phyloP scores from a whole-genome alignment of 441 rosid species.

The Hypseocharis bilobata region DNA sequence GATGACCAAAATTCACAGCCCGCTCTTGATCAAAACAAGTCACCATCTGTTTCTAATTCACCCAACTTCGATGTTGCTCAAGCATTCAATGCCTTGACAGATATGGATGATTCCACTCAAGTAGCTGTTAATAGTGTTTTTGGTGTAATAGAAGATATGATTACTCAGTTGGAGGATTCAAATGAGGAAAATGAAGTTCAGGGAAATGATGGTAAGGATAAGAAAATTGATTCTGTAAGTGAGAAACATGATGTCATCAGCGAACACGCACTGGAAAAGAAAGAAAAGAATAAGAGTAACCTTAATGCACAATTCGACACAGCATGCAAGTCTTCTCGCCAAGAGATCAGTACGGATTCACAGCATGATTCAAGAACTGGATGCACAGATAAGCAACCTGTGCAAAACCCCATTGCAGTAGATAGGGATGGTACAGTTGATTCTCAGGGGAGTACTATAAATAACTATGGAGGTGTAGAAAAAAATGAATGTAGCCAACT shows the following conservation, averaged over 20 bases:
- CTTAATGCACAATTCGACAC: constrained; percentile 19
- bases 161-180: constrained; percentile 60
- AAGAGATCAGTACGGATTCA: constrained; percentile 15
- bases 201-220: constrained; percentile 25
- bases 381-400: constrained; percentile 24
- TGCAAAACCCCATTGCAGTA: constrained; percentile 15
- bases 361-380: constrained; percentile 26
- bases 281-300: constrained; percentile 27
- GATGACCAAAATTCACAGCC: constrained; percentile 40
- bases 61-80: constrained; percentile 54
- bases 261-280: constrained; percentile 12
- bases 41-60: constrained; percentile 34
- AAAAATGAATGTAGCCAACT: constrained; percentile 24
- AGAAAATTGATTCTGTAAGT: constrained; percentile 21
- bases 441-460: constrained; percentile 17
- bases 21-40: constrained; percentile 36
- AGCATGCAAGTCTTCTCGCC: constrained; percentile 18
- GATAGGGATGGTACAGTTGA: constrained; percentile 13
- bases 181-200: constrained; percentile 27
- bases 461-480: constrained; percentile 15
- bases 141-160: constrained; percentile 87
- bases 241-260: constrained; percentile 17
- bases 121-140: constrained; percentile 94
- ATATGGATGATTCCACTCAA: constrained; percentile 94
- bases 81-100: constrained; percentile 84